phyloP scores from a whole-genome alignment of 306 rosid species.

The Sicyos baderoa region DNA sequence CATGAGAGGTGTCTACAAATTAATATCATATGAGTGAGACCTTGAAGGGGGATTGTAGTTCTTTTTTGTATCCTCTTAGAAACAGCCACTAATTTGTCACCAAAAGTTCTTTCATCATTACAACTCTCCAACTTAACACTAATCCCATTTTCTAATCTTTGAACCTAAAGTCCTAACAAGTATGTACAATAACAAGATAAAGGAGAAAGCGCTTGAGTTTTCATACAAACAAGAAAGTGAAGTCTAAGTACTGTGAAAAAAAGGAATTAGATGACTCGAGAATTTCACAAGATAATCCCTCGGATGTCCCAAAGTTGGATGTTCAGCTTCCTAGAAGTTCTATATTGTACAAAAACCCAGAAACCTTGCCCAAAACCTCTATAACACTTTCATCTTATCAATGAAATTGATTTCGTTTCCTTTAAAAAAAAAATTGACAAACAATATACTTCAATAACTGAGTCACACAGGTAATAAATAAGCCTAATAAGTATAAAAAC shows the following conservation, averaged over 20 bases:
- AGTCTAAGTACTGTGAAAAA: neutral
- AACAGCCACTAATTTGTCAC: neutral
- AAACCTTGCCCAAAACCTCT: no score
- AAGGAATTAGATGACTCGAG: neutral
- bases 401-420: no score
- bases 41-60: no score
- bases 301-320: no score
- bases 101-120: neutral
- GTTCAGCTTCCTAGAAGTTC: no score
- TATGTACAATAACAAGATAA: neutral
- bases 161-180: neutral
- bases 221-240: neutral
- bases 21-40: no score
- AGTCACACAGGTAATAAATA: neutral
- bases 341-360: no score
- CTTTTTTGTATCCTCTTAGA: neutral
- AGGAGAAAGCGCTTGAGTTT: neutral
- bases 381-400: no score
- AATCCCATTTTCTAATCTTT: neutral
- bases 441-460: neutral
- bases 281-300: no score
- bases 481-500: neutral
- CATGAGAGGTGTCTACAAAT: no score
- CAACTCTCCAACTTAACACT: neutral
- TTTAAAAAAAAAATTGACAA: no score